phyloP scores from a whole-genome alignment of 768 basidiomycete species.

The Nidula microcarpa region DNA sequence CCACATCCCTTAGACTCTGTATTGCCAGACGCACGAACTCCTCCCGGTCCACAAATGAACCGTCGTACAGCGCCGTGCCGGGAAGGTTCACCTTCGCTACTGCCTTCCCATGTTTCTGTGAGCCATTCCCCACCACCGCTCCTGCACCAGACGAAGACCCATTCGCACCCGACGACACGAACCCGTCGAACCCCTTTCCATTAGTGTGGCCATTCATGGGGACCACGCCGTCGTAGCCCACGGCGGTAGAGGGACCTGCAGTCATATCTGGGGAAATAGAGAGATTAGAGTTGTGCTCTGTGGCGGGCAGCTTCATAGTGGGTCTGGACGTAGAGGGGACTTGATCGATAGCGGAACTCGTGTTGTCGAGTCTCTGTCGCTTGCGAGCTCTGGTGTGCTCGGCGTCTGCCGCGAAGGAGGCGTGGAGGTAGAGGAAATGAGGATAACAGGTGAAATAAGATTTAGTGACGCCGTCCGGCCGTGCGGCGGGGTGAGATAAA shows the following conservation, averaged over 20 bases:
- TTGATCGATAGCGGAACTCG: slow-evolving; percentile 30
- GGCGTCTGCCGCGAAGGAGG: slow-evolving; percentile 35
- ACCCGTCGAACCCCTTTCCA: slow-evolving; percentile 39
- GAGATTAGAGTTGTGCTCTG: slow-evolving; percentile 43
- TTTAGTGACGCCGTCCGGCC: slow-evolving; percentile 5
- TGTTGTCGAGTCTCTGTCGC: slow-evolving; percentile 61
- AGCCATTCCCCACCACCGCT: slow-evolving; percentile 41
- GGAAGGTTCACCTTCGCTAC: slow-evolving; percentile 65
- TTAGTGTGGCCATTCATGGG: slow-evolving; percentile 39
- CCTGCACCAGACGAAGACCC: slow-evolving; percentile 21
- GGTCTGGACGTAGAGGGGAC: slow-evolving; percentile 23
- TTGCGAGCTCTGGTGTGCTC: slow-evolving; percentile 61
- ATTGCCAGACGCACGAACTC: slow-evolving; percentile 88
- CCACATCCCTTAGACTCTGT: slow-evolving; percentile 87
- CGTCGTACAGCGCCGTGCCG: slow-evolving; percentile 74
- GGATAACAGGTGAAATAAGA: slow-evolving; percentile 6
- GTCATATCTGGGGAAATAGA: slow-evolving; percentile 40
- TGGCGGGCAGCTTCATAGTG: slow-evolving; percentile 51
- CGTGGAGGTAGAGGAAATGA: slow-evolving; percentile 5
- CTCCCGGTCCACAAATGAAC: slow-evolving; percentile 78
- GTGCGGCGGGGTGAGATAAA: slow-evolving; percentile 5
- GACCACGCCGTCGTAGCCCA: slow-evolving; percentile 14
- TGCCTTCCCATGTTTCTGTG: slow-evolving; percentile 45
- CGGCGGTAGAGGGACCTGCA: slow-evolving; percentile 41
- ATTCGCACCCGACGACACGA: slow-evolving; percentile 30